phyloP scores from a whole-genome alignment of 164 flowering plant genomes.

The Echeveria elegans region DNA sequence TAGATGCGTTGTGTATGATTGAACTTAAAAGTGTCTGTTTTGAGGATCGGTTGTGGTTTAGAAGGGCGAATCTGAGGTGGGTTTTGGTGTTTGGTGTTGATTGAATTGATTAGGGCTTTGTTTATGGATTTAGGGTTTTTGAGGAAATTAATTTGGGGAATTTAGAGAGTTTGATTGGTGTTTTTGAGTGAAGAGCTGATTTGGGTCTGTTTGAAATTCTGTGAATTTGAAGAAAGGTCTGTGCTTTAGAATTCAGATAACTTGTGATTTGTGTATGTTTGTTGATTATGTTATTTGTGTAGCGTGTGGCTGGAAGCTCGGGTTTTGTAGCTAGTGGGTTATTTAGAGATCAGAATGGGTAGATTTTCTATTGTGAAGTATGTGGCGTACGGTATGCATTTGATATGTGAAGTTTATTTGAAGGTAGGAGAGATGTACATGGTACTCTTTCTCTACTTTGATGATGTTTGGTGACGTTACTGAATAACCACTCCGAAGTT shows the following conservation, averaged over 20 bases:
- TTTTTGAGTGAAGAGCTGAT: neutral
- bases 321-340: neutral
- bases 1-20: neutral
- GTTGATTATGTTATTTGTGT: neutral
- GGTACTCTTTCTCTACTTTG: neutral
- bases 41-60: neutral
- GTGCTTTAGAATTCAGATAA: neutral
- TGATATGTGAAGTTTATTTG: neutral
- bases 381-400: neutral
- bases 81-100: neutral
- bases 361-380: neutral
- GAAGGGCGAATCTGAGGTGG: neutral
- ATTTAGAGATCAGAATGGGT: neutral
- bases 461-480: neutral
- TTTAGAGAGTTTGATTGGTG: neutral
- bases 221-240: neutral
- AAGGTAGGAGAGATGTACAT: no score
- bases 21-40: neutral
- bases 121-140: neutral
- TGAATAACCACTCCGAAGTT: neutral
- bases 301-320: neutral
- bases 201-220: neutral
- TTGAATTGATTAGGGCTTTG: neutral
- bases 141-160: neutral
- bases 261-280: no score